These are phyloP conservation scores for Penicillium corylophilum DNA, from an alignment of 2,329 filamentous ascomycete species.

Conservation along the genomic window DNA sequence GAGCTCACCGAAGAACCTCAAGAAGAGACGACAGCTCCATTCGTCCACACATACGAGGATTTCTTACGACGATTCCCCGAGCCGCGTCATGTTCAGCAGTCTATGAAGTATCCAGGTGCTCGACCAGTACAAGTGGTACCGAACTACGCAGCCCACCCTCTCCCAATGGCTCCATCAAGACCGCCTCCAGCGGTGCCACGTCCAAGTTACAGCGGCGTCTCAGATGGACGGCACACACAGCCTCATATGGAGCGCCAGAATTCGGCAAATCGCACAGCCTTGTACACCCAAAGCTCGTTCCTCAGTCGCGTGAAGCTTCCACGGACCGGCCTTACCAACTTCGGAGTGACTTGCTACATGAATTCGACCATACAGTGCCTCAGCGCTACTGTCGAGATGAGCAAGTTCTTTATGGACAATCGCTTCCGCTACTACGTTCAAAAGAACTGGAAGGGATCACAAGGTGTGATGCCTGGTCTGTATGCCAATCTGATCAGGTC, in stretches of 20 bases:
- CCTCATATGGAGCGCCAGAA: constrained; percentile 46
- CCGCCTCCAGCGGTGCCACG: constrained; percentile 67
- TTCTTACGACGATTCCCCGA: constrained; percentile 81
- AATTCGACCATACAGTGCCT: constrained; percentile 86
- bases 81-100: constrained; percentile 59
- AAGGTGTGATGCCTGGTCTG: constrained; percentile 61
- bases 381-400: constrained; percentile 65
- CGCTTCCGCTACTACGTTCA: constrained; percentile 61
- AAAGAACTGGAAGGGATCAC: constrained; percentile 65
- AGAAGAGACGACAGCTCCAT: constrained; percentile 50
- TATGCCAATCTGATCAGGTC: constrained; percentile 62
- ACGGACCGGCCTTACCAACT: constrained; percentile 75
- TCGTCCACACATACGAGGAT: constrained; percentile 73
- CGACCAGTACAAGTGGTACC: constrained; percentile 30
- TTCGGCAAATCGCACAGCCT: constrained; percentile 44
- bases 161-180: constrained; percentile 62
- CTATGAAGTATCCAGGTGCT: constrained; percentile 50
- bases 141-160: constrained; percentile 37
- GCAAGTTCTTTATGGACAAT: constrained; percentile 64
- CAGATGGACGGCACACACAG: constrained; percentile 56
- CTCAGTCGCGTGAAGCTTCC: constrained; percentile 53
- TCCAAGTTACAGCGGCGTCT: constrained; percentile 78
- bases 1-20: constrained; percentile 41
- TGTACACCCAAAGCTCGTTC: constrained; percentile 43
- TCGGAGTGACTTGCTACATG: constrained; percentile 83